phyloP scores from a whole-genome alignment of 495 filamentous ascomycete species.

The Hypoxylon intermedium region DNA sequence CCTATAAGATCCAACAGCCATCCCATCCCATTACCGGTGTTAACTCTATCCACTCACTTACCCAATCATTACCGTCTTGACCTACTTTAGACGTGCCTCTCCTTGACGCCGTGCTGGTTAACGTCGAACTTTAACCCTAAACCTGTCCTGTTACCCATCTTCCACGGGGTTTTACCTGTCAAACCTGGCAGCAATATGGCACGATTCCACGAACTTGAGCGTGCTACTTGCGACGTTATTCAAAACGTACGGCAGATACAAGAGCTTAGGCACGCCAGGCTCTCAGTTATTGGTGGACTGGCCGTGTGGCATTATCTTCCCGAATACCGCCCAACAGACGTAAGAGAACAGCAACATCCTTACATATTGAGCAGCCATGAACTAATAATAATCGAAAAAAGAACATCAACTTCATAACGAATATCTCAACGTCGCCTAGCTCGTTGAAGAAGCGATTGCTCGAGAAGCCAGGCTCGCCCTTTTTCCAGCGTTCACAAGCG shows the following conservation, averaged over 20 bases:
- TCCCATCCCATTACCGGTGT: conserved; percentile 4
- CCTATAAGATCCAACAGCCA: neutral
- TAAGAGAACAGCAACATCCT: conserved; percentile 13
- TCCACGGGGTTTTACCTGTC: neutral
- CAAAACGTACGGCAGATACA: conserved; percentile 40
- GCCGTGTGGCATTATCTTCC: conserved; percentile 39
- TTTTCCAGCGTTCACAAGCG: conserved; percentile 17
- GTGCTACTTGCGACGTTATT: conserved; percentile 36
- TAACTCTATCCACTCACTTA: conserved; percentile 22
- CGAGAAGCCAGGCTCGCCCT: conserved; percentile 35
- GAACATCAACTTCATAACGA: conserved; percentile 39
- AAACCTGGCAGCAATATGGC: conserved; percentile 9
- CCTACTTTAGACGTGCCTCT: neutral
- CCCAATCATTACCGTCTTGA: conserved; percentile 4
- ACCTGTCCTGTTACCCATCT: neutral
- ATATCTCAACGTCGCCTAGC: conserved; percentile 29
- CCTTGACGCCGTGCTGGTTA: conserved; percentile 2
- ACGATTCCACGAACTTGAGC: conserved; percentile 33
- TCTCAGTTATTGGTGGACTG: conserved; percentile 37
- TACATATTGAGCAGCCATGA: neutral
- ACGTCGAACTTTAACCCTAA: neutral
- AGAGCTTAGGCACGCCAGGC: conserved; percentile 29
- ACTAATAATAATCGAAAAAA: conserved; percentile 10
- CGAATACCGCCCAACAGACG: conserved; percentile 34
- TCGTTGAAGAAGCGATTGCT: conserved; percentile 30